phyloP scores from a whole-genome alignment of 1,284 basidiomycete genomes.

The Quambalaria eucalypti region DNA sequence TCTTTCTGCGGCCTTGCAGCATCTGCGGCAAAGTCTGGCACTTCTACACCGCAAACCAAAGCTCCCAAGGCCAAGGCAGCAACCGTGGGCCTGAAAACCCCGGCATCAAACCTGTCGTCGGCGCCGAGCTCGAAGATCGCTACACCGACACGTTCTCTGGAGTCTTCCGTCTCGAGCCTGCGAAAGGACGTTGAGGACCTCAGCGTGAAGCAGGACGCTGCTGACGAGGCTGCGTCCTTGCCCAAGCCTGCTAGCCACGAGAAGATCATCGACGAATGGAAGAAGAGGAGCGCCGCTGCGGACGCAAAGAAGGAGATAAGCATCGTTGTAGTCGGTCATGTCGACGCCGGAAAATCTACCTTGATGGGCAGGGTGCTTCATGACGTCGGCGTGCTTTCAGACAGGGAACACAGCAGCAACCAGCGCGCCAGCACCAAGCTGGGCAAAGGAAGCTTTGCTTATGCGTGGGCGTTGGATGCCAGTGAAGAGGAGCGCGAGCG shows the following conservation, averaged over 20 bases:
- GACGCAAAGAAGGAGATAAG: slow-evolving; percentile 65
- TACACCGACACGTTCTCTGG: background rate
- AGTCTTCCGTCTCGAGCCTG: slow-evolving; percentile 1
- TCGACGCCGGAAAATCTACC: slow-evolving; percentile 97
- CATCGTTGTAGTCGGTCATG: slow-evolving; percentile 85
- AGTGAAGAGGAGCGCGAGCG: slow-evolving; percentile 83
- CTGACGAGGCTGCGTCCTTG: background rate
- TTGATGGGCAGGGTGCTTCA: slow-evolving; percentile 89
- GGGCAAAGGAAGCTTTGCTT: slow-evolving; percentile 90
- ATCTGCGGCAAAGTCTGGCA: slow-evolving; percentile 17
- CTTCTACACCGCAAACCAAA: slow-evolving; percentile 19
- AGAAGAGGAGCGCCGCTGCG: slow-evolving; percentile 26
- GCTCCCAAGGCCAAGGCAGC: slow-evolving; percentile 21
- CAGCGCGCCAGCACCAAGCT: slow-evolving; percentile 81
- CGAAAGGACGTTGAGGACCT: slow-evolving; percentile 26
- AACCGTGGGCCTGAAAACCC: background rate
- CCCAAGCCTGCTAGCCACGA: slow-evolving; percentile 1
- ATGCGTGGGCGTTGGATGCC: slow-evolving; percentile 95
- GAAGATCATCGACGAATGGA: background rate
- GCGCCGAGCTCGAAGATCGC: background rate
- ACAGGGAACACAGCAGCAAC: slow-evolving; percentile 73
- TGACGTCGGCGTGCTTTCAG: slow-evolving; percentile 77
- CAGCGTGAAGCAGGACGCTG: background rate
- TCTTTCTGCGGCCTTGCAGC: slow-evolving; percentile 7
- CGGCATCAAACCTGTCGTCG: background rate